phyloP scores from a whole-genome alignment of 2,329 filamentous ascomycete genomes.

The Fusarium sp. region DNA sequence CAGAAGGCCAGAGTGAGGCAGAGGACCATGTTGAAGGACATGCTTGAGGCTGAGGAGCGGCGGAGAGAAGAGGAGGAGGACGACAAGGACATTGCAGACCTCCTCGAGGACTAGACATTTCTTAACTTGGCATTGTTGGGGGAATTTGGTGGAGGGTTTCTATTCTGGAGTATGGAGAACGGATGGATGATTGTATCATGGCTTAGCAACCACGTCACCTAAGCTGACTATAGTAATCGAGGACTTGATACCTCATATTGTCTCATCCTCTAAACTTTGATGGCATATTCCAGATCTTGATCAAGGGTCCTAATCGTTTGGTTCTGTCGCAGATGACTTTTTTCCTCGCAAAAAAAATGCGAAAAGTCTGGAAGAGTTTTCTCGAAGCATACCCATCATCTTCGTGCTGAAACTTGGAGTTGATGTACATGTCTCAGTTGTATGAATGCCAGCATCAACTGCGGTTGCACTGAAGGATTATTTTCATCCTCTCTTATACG shows the following conservation, averaged over 20 bases:
- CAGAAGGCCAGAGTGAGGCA: conserved; percentile 78
- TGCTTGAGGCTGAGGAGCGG: conserved; percentile 73
- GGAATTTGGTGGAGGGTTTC: conserved; percentile 8
- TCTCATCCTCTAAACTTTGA: neutral
- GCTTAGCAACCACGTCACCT: conserved; percentile 4
- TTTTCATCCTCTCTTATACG: neutral
- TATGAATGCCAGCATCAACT: too few species aligned
- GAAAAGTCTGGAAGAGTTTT: neutral
- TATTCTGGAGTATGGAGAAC: conserved; percentile 9
- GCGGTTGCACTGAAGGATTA: too few species aligned
- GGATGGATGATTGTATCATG: conserved; percentile 9
- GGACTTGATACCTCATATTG: neutral
- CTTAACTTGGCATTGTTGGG: neutral
- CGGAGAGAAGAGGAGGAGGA: conserved; percentile 72
- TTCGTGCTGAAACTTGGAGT: too few species aligned
- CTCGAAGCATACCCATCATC: neutral
- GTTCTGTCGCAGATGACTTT: neutral
- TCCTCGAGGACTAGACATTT: conserved; percentile 66
- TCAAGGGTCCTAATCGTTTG: neutral
- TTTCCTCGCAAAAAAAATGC: neutral
- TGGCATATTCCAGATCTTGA: neutral
- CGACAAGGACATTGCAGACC: conserved; percentile 81
- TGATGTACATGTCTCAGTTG: too few species aligned
- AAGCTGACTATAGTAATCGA: neutral
- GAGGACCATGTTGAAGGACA: conserved; percentile 73